Evolutionary conservation across 1,139 yeast species (phyloP), one percentile per base, ranked within the genome.

Genomic region (Suhomyces panamericanus): DNA sequence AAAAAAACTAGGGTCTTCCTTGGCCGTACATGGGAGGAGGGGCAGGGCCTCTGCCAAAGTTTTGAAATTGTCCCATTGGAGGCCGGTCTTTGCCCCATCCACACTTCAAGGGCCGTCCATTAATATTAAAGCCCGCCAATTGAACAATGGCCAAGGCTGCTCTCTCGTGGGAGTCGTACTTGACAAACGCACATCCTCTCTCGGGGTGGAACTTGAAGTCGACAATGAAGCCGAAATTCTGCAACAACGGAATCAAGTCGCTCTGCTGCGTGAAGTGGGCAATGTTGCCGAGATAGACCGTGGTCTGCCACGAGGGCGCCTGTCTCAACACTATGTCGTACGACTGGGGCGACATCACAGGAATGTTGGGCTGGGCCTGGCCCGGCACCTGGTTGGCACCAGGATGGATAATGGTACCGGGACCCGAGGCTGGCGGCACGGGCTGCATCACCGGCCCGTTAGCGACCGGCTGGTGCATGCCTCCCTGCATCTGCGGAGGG

Each of bases 61-160:
- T 63, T 47, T 67, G 72, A 50, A 63, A 70, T 41, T 64, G 79
- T 15, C 59, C 62, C 55, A 58, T 58, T 14, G 69, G 74, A 29
- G 77, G 71, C 56, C 81, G 72, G 54, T 78, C 85, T 60, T 81
- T 86, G 41, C 96, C 96, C 96, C 96, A 89, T 28, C 95, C 95
- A 57, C 91, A 83, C 61, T 84, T 85, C 60, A 89, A 68, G 28
- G 87, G 85, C 61, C 96, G 77, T 20, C 96, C 96, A 60, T 85
- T 83, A 51, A 89, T 69, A 46, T 77, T 77, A 56, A 80, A 79
- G n/a, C 95, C 95, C 16, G 83, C 78, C 50, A 89, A 71, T 58
- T 87, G 93, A 24, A 85, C 86, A 57, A 89, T 88, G 43, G 96
- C 95, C 63, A 87, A 71, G 1, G 96, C 95, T 4, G 96, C 96